A percentile compares a stretch with the other conserved stretches of the same genome.
phyloP scores from a whole-genome alignment of 768 basidiomycete species.

The Termitomyces bulborhizus region DNA sequence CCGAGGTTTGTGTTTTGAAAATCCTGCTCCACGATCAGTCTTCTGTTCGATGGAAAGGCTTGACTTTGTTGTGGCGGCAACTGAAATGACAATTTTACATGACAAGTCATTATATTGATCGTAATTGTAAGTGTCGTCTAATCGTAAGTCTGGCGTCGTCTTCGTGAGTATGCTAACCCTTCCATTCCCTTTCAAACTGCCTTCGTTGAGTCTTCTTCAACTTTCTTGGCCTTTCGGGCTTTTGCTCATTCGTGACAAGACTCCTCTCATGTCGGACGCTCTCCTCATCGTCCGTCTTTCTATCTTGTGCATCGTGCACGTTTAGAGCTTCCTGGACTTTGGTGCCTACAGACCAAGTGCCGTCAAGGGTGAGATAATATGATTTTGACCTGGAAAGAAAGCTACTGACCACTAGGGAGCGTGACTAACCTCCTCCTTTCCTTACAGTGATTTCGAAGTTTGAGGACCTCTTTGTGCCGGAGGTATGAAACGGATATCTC shows the following conservation, averaged over 20 bases:
- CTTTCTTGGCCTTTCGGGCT: background rate
- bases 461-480: conserved; percentile 1
- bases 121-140: background rate
- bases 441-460: background rate
- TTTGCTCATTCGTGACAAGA: too few species aligned
- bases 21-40: background rate
- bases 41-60: too few species aligned
- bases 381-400: background rate
- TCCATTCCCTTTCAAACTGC: too few species aligned
- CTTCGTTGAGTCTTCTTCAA: background rate
- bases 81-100: background rate
- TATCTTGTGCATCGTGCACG: background rate
- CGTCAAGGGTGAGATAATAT: background rate
- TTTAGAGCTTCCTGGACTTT: background rate
- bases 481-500: background rate
- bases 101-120: background rate
- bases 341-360: background rate
- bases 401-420: background rate
- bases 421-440: background rate
- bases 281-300: too few species aligned
- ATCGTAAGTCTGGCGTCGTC: background rate
- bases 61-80: too few species aligned
- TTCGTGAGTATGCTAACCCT: background rate
- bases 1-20: background rate
- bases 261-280: too few species aligned